Base-by-base conservation (phyloP, 225 moss, liverwort and hornwort species). In the Pseudoscleropodium purum region DNA sequence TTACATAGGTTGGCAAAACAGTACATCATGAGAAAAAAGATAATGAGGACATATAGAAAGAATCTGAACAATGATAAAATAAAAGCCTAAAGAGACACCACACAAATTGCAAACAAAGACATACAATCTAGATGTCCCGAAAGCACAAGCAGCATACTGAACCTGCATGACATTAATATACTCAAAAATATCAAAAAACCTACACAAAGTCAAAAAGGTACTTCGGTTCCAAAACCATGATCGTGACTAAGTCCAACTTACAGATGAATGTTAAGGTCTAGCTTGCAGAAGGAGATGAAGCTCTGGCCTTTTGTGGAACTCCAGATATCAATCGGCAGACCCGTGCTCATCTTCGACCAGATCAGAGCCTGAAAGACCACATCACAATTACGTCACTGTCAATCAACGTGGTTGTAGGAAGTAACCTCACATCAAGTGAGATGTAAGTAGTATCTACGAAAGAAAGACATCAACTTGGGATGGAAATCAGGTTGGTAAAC, bases 291-390 rank as follows among this genome's bases (percentile, higher is more conserved):
- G 75, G 96, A 94, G 81, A 95, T 93, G 59, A 96, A 99, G 84
- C 87, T 93, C 89, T 97, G 98, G 83, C 95, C 94, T 79, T 90
- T 83, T 15, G 92, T 95, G 59, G 98, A 91, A 92, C 96, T 99
- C 97, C 95, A 96, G 64, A 99, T 99, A 79, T 99, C 98, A 87
- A 99, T 97, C 67, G 98, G 98, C 89, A 96, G 95, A 87, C 97
- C 98, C 60, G 98, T 99, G 91, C 98, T 99, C 98, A 99, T 99
- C 90, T 99, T 99, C 56, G 98, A 97, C 97, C 97, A 97, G 59
- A 99, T 99, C 87, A 99, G 93, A 82, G 98, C 98, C 97, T 99
- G 94, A 89, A 91, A 86, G 66, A 84, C 49, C 83, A 89, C 66
- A 45, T 88, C 76, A 87, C 45, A 60, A 47, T 43, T 61, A 62